phyloP scores from a whole-genome alignment of 768 basidiomycete genomes.

The Crepidotus variabilis region DNA sequence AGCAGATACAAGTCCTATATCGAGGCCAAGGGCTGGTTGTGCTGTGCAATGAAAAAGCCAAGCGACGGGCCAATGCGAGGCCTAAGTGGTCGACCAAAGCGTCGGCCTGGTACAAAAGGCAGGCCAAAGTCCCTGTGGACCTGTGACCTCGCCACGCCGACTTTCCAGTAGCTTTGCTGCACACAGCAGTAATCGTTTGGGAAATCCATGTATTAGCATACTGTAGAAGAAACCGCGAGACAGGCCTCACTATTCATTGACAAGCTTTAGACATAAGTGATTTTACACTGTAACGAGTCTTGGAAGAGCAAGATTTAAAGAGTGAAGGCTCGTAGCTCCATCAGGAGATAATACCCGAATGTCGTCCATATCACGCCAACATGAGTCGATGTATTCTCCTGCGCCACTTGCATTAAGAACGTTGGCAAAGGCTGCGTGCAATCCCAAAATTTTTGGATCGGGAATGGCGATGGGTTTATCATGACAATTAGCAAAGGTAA shows the following conservation, averaged over 20 bases:
- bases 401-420: slow-evolving; percentile 2
- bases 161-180: neutral
- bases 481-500: slow-evolving; percentile 2
- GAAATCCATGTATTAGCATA: no score
- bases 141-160: slow-evolving; percentile 1
- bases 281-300: no score
- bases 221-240: no score
- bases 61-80: neutral
- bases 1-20: neutral
- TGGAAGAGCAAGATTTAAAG: neutral
- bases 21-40: neutral
- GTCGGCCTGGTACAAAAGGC: neutral
- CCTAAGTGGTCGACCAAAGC: neutral
- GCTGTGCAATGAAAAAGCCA: no score
- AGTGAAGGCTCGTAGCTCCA: slow-evolving; percentile 1
- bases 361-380: slow-evolving; percentile 1
- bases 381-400: slow-evolving; percentile 1
- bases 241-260: no score
- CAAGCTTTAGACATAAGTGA: no score
- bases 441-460: neutral
- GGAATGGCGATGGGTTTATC: slow-evolving; percentile 1
- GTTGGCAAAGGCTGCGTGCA: slow-evolving; percentile 1
- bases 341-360: slow-evolving; percentile 2
- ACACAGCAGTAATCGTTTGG: no score
- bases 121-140: slow-evolving; percentile 1